Conservation (phyloP, 2,329 filamentous ascomycete species). For the Apiospora koreana region DNA sequence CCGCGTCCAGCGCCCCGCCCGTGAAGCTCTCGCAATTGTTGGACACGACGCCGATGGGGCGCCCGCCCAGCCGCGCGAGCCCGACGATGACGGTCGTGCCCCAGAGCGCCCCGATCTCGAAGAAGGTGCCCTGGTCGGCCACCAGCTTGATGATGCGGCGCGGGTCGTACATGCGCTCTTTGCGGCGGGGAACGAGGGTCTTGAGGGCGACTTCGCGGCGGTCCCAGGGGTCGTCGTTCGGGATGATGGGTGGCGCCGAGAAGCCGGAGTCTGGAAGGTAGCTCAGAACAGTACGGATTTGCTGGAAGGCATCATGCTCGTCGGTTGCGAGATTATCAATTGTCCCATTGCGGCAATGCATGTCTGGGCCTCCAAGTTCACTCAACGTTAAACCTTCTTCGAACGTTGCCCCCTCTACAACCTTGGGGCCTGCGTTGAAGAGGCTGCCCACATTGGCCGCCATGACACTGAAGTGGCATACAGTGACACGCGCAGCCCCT, state of each 20-base stretch:
- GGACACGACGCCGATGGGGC: constrained; percentile 59
- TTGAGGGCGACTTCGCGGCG: constrained; percentile 51
- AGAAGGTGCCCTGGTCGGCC: constrained; percentile 58
- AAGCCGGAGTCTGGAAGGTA: constrained; percentile 61
- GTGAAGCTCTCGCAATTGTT: constrained; percentile 63
- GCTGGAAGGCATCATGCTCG: constrained; percentile 63
- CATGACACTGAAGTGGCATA: constrained; percentile 68
- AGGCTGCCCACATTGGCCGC: constrained; percentile 61
- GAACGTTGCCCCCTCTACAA: constrained; percentile 64
- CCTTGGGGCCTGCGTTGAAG: constrained; percentile 65
- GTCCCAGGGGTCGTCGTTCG: constrained; percentile 48
- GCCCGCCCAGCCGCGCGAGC: constrained; percentile 57
- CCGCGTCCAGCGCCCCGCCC: constrained; percentile 62
- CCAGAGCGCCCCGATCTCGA: constrained; percentile 66
- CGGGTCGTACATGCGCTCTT: constrained; percentile 62
- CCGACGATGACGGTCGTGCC: constrained; percentile 63
- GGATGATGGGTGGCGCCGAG: constrained; percentile 51
- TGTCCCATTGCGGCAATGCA: constrained; percentile 67
- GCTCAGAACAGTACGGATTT: constrained; percentile 56
- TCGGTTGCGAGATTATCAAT: constrained; percentile 64
- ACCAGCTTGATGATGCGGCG: constrained; percentile 57
- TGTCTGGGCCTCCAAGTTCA: constrained; percentile 59
- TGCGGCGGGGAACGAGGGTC: constrained; percentile 57
- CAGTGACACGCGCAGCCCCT: constrained; percentile 61
- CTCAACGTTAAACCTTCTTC: constrained; percentile 61